These are phyloP conservation scores for Cucurbita argyrosperma DNA, from an alignment of 306 rosid species.

Conservation along the genomic window DNA sequence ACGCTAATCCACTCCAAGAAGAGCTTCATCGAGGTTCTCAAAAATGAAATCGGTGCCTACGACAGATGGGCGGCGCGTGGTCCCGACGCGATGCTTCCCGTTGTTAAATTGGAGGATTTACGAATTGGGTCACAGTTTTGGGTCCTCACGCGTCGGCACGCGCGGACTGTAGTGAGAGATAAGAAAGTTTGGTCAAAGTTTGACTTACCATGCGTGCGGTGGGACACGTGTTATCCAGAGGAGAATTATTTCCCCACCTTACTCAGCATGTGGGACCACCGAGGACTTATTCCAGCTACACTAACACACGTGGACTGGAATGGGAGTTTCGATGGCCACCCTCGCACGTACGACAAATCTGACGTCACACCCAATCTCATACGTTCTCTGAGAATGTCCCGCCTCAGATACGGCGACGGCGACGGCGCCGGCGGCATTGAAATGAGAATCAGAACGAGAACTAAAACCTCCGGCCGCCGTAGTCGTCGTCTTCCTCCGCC, in stretches of 20 bases:
- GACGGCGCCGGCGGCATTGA: slow-evolving; percentile 6
- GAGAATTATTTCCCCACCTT: slow-evolving; percentile 76
- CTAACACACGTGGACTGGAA: slow-evolving; percentile 67
- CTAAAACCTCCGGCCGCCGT: slow-evolving; percentile 1
- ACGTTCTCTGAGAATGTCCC: slow-evolving; percentile 4
- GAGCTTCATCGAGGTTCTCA: slow-evolving; percentile 63
- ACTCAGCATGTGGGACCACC: slow-evolving; percentile 33
- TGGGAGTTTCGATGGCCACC: slow-evolving; percentile 41
- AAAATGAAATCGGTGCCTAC: slow-evolving; percentile 15
- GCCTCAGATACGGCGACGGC: slow-evolving; percentile 39
- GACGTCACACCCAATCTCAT: slow-evolving; percentile 31
- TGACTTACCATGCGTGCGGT: slow-evolving; percentile 28
- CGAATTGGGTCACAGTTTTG: slow-evolving; percentile 71
- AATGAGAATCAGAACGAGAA: neutral
- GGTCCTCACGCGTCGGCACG: slow-evolving; percentile 61
- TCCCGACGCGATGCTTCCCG: slow-evolving; percentile 36
- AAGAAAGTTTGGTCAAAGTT: slow-evolving; percentile 38
- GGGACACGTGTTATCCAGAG: slow-evolving; percentile 47
- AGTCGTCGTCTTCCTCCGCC: neutral
- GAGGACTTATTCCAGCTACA: slow-evolving; percentile 44
- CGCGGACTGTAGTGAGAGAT: slow-evolving; percentile 32
- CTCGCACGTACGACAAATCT: slow-evolving; percentile 29
- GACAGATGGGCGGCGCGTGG: slow-evolving; percentile 74
- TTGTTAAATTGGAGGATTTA: slow-evolving; percentile 37
- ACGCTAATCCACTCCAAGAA: slow-evolving; percentile 14